Evolutionary conservation across 371 early-diverging fungal species (phyloP).

Genomic region (Rhizopus microsporus): DNA sequence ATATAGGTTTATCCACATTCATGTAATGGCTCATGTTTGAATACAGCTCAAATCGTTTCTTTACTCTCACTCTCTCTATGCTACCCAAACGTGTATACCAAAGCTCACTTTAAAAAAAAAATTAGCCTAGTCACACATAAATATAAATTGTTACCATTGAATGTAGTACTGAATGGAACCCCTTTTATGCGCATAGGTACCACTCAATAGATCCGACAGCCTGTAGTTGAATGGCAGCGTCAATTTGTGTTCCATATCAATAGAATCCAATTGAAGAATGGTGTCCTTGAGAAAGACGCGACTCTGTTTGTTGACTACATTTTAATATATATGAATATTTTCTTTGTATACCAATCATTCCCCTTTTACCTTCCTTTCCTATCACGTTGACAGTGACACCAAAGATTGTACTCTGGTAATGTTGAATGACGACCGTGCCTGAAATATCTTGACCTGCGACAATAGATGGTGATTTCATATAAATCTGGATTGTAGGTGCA

Average conservation of each 20-base stretch:
- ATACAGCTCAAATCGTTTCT: constrained; percentile 1
- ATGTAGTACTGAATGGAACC: constrained; percentile 30
- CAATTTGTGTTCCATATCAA: constrained; percentile 31
- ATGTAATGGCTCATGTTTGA: neutral
- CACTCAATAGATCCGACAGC: constrained; percentile 11
- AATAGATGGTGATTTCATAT: constrained; percentile 36
- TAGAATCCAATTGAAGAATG: constrained; percentile 95
- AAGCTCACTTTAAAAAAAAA: constrained; percentile 1
- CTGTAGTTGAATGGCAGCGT: neutral
- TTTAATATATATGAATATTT: too few relatives aligned
- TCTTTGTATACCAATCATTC: neutral
- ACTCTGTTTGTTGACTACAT: neutral
- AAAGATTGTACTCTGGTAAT: neutral
- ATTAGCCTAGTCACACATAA: neutral
- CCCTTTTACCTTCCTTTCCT: neutral
- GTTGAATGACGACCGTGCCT: constrained; percentile 28
- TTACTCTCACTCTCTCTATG: neutral
- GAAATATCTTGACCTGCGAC: constrained; percentile 31
- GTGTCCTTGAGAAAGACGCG: constrained; percentile 41
- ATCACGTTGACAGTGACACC: neutral
- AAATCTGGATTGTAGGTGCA: constrained; percentile 14
- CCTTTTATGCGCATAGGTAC: constrained; percentile 30
- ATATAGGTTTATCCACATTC: neutral
- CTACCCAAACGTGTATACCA: constrained; percentile 6
- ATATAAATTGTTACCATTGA: constrained; percentile 22